phyloP scores from a whole-genome alignment of 495 filamentous ascomycete genomes.

The Penicillium malachiteum region DNA sequence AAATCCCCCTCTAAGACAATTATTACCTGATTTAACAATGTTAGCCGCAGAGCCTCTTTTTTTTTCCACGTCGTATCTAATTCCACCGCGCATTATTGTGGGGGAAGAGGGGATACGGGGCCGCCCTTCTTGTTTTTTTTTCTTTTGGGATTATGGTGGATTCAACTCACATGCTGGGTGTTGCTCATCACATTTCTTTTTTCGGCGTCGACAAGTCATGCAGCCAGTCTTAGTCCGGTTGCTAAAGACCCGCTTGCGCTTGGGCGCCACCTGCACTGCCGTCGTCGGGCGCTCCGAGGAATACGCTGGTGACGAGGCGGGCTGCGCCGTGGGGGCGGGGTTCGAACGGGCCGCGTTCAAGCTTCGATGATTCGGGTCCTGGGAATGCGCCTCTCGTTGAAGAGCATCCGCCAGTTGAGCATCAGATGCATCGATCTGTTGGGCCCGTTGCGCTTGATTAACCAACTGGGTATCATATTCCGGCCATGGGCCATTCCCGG shows the following conservation, averaged over 20 bases:
- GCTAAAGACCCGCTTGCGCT: constrained; percentile 86
- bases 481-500: constrained; percentile 37
- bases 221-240: constrained; percentile 98
- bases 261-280: constrained; percentile 66
- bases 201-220: constrained; percentile 88
- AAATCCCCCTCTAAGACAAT: constrained; percentile 89
- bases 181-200: constrained; percentile 98
- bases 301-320: constrained; percentile 37
- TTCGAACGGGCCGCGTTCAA: constrained; percentile 32
- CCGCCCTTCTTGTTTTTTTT: no score
- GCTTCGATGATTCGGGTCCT: constrained; percentile 36
- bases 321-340: constrained; percentile 36
- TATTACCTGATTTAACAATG: constrained; percentile 63
- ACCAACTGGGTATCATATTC: constrained; percentile 44
- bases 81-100: background rate
- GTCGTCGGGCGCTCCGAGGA: constrained; percentile 37
- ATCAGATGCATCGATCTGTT: constrained; percentile 52
- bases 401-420: constrained; percentile 50
- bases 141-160: no score
- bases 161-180: constrained; percentile 80
- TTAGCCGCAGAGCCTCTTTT: background rate
- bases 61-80: background rate
- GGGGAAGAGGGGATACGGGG: background rate
- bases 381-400: constrained; percentile 47
- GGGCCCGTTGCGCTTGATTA: constrained; percentile 43